These are phyloP conservation scores for Chaetomium sp. DNA, from an alignment of 2,329 filamentous ascomycete genomes.

Conservation along the genomic window DNA sequence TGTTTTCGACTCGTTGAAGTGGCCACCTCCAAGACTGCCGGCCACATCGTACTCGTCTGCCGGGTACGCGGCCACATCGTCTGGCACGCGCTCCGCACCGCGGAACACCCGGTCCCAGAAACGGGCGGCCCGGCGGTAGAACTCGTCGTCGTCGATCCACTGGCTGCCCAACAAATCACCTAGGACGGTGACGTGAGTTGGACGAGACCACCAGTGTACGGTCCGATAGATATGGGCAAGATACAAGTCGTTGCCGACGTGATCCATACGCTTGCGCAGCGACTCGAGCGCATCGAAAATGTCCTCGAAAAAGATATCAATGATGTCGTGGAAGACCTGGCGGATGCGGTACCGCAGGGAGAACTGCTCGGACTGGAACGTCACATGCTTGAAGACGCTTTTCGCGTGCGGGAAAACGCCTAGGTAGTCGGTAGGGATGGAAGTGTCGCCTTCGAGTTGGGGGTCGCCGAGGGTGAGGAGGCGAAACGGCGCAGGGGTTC, in stretches of 20 bases:
- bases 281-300: conserved; percentile 60
- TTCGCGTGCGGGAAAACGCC: conserved; percentile 49
- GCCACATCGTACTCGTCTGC: conserved; percentile 43
- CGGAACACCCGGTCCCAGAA: conserved; percentile 78
- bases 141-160: conserved; percentile 86
- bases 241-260: conserved; percentile 92
- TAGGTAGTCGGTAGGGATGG: conserved; percentile 57
- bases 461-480: conserved; percentile 86
- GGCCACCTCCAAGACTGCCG: conserved; percentile 40
- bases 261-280: conserved; percentile 72
- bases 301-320: conserved; percentile 61
- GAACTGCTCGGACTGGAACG: conserved; percentile 39
- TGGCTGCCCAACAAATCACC: conserved; percentile 92
- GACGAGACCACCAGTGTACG: conserved; percentile 73
- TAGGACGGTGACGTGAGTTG: conserved; percentile 81
- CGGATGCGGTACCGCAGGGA: conserved; percentile 48
- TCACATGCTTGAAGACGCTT: conserved; percentile 40
- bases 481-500: conserved; percentile 63
- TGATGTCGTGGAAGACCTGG: conserved; percentile 48
- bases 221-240: conserved; percentile 86
- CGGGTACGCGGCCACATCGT: conserved; percentile 46
- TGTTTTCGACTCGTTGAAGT: conserved; percentile 39
- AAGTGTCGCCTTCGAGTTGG: conserved; percentile 87
- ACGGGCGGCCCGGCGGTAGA: conserved; percentile 61
- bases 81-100: conserved; percentile 57